Evolutionary conservation across 2,329 filamentous ascomycete genomes (phyloP), one percentile per base, ranked within the genome.

Genomic region (Lasiodiplodia hormozganensis): DNA sequence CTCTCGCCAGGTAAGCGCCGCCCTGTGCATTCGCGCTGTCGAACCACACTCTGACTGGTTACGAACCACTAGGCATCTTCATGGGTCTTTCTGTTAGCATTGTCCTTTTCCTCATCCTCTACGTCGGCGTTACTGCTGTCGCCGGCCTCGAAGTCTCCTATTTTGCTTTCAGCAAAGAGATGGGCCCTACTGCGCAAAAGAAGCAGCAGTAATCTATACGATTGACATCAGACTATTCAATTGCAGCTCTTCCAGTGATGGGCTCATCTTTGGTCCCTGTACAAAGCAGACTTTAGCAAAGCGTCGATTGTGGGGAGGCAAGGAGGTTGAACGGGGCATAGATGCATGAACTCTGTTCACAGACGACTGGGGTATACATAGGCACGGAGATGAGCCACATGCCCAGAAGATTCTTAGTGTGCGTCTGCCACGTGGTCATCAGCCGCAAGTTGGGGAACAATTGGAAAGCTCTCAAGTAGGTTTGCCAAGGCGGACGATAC

Each of bases 91-190:
- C 94, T 47, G 89, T 89, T 25, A 82, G 87, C 3, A 79, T 96
- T 21, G 79, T 97, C 49, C 85, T 97, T 60, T 81, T 97, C 70
- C 83, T 88, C 34, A 94, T 98, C 72, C 83, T 97, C 6, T 90
- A 90, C 72, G 90, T 94, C 68, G 96, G 91, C 16, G 82, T 98
- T 67, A 88, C 81, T 69, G 94, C 92, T 16, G 85, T 98, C 14
- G 84, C 87, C 7, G 95, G 93, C 73, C 85, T 99, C 21, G 86
- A 97, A 79, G 93, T 98, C 36, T 92, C 93, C 0, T 98, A 98
- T 79, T 93, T 92, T 71, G 94, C 96, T 1, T 99, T 98, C 78
- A 95, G 96, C 78, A 97, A 97, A 85, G 95, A 97, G 74, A 97
- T 93, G 85, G 93, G 94, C 0, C 92, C 93, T n/a, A 85, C 89